Percentiles rank a stretch among this genome's conserved stretches.
These are phyloP conservation scores for Tilletiopsis washingtonensis DNA, from an alignment of 1,284 basidiomycete genomes.

Conservation along the genomic window DNA sequence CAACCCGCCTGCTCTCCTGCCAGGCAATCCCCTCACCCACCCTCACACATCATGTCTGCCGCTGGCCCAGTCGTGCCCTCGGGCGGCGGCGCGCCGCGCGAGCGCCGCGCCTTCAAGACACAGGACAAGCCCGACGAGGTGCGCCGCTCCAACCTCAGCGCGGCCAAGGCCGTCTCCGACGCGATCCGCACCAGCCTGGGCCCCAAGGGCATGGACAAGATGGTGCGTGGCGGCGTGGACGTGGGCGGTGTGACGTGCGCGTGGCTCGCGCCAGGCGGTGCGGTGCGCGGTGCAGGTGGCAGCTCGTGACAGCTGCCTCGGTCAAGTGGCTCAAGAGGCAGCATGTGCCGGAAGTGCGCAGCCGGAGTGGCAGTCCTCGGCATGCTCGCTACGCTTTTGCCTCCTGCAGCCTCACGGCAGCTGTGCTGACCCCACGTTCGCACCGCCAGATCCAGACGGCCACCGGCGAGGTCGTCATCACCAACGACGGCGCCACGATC, in stretches of 20 bases:
- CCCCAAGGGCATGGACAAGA: slow-evolving; percentile 99
- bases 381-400: no score
- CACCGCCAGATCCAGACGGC: slow-evolving; percentile 72
- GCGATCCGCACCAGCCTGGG: slow-evolving; percentile 94
- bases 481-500: slow-evolving; percentile 98
- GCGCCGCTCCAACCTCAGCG: slow-evolving; percentile 38
- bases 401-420: no score
- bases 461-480: slow-evolving; percentile 93
- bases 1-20: not conserved
- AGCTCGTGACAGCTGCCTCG: no score
- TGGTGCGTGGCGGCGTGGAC: no score
- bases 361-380: no score
- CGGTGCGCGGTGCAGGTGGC: no score
- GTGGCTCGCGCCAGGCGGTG: no score
- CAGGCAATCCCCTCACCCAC: not conserved
- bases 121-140: slow-evolving; percentile 48
- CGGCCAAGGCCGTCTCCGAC: slow-evolving; percentile 78
- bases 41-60: slow-evolving; percentile 13
- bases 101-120: slow-evolving; percentile 43
- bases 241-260: no score
- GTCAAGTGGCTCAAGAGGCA: no score
- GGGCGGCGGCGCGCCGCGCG: slow-evolving; percentile 2
- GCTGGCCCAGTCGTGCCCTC: slow-evolving; percentile 2
- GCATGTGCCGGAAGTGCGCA: no score
- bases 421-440: not conserved